These are phyloP conservation scores for Chenopodium quinoa DNA, from an alignment of 148 eudicot species.

Conservation along the genomic window DNA sequence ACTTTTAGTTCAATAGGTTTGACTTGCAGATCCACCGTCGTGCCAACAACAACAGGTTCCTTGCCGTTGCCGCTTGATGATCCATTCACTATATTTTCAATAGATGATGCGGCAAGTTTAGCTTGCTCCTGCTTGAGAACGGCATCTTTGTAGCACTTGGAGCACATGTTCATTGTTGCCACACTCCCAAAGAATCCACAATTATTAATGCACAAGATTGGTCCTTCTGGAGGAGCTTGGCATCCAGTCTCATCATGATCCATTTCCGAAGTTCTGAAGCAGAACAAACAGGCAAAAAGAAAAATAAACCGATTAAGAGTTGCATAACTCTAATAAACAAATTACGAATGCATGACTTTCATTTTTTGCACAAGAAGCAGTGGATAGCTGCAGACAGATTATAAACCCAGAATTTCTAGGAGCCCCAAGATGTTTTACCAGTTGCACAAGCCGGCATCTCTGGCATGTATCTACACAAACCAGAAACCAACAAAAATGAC, in stretches of 20 bases:
- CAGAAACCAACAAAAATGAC: neutral
- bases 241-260: conserved; percentile 64
- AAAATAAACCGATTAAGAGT: neutral
- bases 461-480: conserved; percentile 3
- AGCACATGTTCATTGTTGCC: conserved; percentile 79
- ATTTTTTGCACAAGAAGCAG: neutral
- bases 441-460: neutral
- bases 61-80: conserved; percentile 40
- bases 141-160: conserved; percentile 77
- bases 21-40: conserved; percentile 31
- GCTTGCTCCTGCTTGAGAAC: conserved; percentile 67
- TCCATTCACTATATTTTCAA: conserved; percentile 66
- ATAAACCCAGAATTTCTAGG: neutral
- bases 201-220: conserved; percentile 62
- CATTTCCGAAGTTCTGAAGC: conserved; percentile 43
- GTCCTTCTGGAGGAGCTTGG: conserved; percentile 58
- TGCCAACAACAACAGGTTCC: conserved; percentile 31
- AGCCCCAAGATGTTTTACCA: neutral
- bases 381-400: neutral
- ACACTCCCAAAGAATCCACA: conserved; percentile 89
- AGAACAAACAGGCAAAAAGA: conserved; percentile 7
- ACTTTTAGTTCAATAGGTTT: conserved; percentile 27
- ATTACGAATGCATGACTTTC: neutral
- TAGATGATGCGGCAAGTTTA: conserved; percentile 60
- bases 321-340: neutral